These are phyloP conservation scores for Kazachstania viticola DNA, from an alignment of 805 yeast genomes.

Conservation along the genomic window DNA sequence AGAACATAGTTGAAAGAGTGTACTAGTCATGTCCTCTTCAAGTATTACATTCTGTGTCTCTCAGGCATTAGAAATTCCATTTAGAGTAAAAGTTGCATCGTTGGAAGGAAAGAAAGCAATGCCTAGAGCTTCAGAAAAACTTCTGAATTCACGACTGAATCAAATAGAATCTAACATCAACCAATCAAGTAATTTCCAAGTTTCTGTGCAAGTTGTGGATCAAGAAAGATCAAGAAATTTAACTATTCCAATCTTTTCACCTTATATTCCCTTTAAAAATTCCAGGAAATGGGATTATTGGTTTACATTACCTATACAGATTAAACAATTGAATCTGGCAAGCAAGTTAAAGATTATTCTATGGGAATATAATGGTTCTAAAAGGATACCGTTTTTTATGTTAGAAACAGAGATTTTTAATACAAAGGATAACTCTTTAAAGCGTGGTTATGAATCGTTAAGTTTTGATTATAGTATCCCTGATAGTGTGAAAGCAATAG, in stretches of 20 bases:
- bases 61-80: constrained; percentile 39
- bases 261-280: constrained; percentile 36
- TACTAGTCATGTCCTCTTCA: constrained; percentile 11
- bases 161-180: constrained; percentile 32
- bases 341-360: constrained; percentile 49
- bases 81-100: constrained; percentile 37
- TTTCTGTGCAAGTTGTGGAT: constrained; percentile 34
- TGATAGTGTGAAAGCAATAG: constrained; percentile 15
- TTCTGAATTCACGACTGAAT: constrained; percentile 36
- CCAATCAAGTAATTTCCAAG: constrained; percentile 29
- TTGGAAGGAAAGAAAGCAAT: constrained; percentile 35
- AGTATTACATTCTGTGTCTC: constrained; percentile 47
- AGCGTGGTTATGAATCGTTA: constrained; percentile 60
- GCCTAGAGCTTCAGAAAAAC: constrained; percentile 34
- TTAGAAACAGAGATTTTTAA: constrained; percentile 53
- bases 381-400: constrained; percentile 43
- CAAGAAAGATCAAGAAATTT: constrained; percentile 34
- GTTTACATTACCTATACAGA: constrained; percentile 59
- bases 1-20: no score
- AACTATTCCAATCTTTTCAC: constrained; percentile 38
- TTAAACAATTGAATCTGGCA: constrained; percentile 57
- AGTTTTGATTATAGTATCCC: constrained; percentile 28
- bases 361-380: constrained; percentile 56
- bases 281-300: constrained; percentile 57
- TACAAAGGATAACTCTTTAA: constrained; percentile 41